Evolutionary conservation across 148 eudicot species (phyloP), one percentile per base, ranked within the genome.

Genomic region (Rheum nobile): DNA sequence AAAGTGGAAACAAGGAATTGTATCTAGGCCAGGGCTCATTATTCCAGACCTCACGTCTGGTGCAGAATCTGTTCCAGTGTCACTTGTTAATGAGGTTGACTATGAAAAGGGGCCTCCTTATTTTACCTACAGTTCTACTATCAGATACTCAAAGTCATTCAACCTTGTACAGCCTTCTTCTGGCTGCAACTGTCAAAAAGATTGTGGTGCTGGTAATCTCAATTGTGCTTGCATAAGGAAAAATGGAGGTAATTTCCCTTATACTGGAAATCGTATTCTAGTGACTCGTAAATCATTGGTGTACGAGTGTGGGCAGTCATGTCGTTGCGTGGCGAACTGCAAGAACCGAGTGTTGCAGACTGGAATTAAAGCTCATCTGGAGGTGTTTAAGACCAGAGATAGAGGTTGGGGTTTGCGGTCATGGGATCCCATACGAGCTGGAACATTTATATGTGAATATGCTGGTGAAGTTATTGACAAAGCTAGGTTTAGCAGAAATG

Each of bases 351-450:
- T 88, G 26, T 77, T 93, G 29, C 98, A 94, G 52, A 59, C 77
- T 38, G 97, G 98, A 59, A 71, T 90, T 5, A 91, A 85, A 81
- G 76, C 78, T 71, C 89, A 85, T 41, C 71, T 94, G 14, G 97
- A 94, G 78, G 98, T 94, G n/a, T 94, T 94, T 75, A 91, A 84
- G 80, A 91, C 98, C 43, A 87, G 79, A 81, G 81, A 88, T 76
- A 88, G 72, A 78, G 98, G 97, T 32, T 91, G 97, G 97, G 93
- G 97, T 24, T 80, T 91, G 81, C 85, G 93, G 74, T 84, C 93
- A 4, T 91, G 90, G 91, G 97, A 91, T 77, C 88, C 97, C 6
- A 87, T 91, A 38, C 86, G 93, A 41, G 81, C 84, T 12, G 97
- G 97, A 52, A 73, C 82, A n/a, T 91, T 85, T 80, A 79, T 91